Conservation (phyloP, 2,329 filamentous ascomycete genomes). For the Cryoendolithus antarcticus region DNA sequence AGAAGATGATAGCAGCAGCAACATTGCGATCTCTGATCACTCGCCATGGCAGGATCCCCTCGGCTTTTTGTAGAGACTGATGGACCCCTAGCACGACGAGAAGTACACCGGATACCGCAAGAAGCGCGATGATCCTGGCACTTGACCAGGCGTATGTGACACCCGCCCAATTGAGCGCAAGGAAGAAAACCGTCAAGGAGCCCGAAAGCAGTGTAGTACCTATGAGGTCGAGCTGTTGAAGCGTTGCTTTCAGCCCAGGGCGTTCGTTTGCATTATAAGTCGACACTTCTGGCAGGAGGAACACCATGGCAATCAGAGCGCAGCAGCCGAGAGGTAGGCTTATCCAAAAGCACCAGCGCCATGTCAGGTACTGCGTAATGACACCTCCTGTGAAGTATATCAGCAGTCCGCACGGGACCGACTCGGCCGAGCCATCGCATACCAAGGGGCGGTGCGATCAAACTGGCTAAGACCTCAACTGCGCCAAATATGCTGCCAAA, state of each 20-base stretch:
- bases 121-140: constrained; percentile 33
- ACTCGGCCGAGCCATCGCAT: too few relatives aligned
- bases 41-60: constrained; percentile 22
- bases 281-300: too few relatives aligned
- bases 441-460: too few relatives aligned
- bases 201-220: constrained; percentile 27
- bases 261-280: too few relatives aligned
- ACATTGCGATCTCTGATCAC: constrained; percentile 21
- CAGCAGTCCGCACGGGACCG: too few relatives aligned
- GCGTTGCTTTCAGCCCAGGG: constrained; percentile 11
- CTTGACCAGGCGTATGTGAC: constrained; percentile 33
- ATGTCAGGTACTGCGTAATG: constrained; percentile 25
- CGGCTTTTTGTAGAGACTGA: constrained; percentile 21
- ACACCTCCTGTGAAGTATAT: constrained; percentile 25
- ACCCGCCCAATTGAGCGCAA: constrained; percentile 37
- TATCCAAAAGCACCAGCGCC: constrained; percentile 19
- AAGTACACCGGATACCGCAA: constrained; percentile 32
- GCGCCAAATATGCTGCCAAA: too few relatives aligned
- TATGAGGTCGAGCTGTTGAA: constrained; percentile 21
- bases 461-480: too few relatives aligned
- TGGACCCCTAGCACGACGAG: constrained; percentile 26
- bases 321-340: too few relatives aligned
- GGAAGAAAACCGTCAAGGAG: constrained; percentile 29
- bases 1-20: constrained; percentile 10
- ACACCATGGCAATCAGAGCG: too few relatives aligned